Base-by-base conservation (phyloP, 2,329 filamentous ascomycete species). In the Epichloe elymi region DNA sequence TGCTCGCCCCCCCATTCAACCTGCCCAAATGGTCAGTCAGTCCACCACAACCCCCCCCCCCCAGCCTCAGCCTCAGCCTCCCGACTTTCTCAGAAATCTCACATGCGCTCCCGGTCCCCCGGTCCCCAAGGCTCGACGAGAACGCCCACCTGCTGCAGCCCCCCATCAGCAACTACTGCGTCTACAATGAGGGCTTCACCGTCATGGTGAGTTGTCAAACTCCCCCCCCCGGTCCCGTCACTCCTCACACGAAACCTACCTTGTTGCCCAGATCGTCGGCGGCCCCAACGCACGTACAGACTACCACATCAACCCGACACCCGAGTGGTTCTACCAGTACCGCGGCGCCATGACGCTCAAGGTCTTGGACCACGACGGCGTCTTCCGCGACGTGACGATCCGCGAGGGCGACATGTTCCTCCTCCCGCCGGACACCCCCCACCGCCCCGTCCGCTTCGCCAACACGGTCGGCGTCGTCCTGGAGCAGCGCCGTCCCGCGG, bases 281-380 rank as follows among this genome's bases (percentile, higher is more conserved):
- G 93, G 93, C 12, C 93, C 93, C 62, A 97, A 97, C 68, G 88
- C 88, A 54, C 83, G 93, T 57, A 96, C 90, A 51, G 93, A 97
- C 75, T 98, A 96, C 75, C 93, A 97, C 76, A 91, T 97, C 78
- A 97, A 97, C 75, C 74, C 82, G 61, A 97, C 91, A 0, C 83
- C 93, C 12, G 93, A 97, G 69, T 97, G 90, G 84, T 98, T 97
- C 80, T 97, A 93, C 76, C 91, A 97, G 70, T 82, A 95, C 78
- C 83, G 83, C 61, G 93, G 93, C 58, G 83, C 85, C 58, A 96
- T 97, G 91, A 75, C 93, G 52, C 84, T 98, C 59, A 95, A 94
- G 66, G 86, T 93, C 15, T 86, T 96, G 56, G 88, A 96, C 55
- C 68, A 74, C 52, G 66, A 75, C 65, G 47, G 48, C 53, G 54